These are phyloP conservation scores for Aspergillus piperis DNA, from an alignment of 2,329 filamentous ascomycete genomes.

Conservation along the genomic window DNA sequence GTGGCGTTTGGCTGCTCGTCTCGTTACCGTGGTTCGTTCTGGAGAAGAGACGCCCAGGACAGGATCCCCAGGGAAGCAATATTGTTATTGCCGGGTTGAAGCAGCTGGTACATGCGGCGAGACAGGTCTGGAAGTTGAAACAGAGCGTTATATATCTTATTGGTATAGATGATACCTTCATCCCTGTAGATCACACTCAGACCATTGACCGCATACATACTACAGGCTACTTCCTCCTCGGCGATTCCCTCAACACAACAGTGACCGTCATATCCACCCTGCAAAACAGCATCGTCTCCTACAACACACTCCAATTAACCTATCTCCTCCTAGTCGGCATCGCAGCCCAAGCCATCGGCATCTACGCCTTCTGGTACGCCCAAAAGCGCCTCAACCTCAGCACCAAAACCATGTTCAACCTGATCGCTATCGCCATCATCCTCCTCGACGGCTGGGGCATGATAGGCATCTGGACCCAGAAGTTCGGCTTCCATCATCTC, in stretches of 20 bases:
- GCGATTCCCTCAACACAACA: constrained; percentile 70
- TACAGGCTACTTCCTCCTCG: constrained; percentile 68
- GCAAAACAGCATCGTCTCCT: constrained; percentile 65
- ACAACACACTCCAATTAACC: constrained; percentile 65
- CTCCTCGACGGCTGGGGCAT: constrained; percentile 61
- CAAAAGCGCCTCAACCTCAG: constrained; percentile 61
- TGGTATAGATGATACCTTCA: constrained; percentile 38
- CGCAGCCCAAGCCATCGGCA: constrained; percentile 61
- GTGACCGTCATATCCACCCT: constrained; percentile 67
- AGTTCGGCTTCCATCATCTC: constrained; percentile 55
- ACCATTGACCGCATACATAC: constrained; percentile 28
- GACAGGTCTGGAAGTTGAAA: constrained; percentile 64
- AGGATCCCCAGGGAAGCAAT: constrained; percentile 50
- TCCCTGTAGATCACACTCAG: too few species aligned
- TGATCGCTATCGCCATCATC: constrained; percentile 62
- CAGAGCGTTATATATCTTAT: constrained; percentile 67
- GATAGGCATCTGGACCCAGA: constrained; percentile 59
- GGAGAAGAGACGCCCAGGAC: constrained; percentile 65
- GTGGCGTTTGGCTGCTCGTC: constrained; percentile 64
- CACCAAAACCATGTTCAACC: constrained; percentile 70
- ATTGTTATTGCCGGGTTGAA: constrained; percentile 61
- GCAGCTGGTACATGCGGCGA: constrained; percentile 61
- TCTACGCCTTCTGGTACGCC: constrained; percentile 62
- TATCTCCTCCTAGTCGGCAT: constrained; percentile 69
- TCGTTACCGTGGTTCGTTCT: constrained; percentile 68